phyloP scores from a whole-genome alignment of 164 flowering plant genomes.

The Hamamelis virginiana region DNA sequence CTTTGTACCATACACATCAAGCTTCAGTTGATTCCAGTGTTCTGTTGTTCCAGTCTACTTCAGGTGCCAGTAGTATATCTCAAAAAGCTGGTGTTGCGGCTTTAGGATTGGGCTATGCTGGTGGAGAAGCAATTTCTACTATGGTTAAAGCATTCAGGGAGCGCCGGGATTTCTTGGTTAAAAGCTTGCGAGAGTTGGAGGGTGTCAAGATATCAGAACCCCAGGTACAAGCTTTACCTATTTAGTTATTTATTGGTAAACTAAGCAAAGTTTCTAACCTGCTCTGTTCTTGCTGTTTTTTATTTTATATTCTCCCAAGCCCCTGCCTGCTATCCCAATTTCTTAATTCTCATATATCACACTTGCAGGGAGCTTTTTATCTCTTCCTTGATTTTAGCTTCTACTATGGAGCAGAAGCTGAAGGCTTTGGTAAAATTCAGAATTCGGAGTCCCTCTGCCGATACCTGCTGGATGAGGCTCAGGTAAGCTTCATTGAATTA shows the following conservation, averaged over 20 bases:
- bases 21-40: conserved; percentile 3
- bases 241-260: no score
- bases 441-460: conserved; percentile 84
- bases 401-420: conserved; percentile 75
- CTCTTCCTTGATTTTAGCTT: conserved; percentile 82
- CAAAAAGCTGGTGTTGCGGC: conserved; percentile 98
- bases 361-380: conserved; percentile 93
- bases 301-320: background rate
- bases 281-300: background rate
- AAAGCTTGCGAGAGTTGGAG: conserved; percentile 62
- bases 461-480: conserved; percentile 77
- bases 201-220: conserved; percentile 90
- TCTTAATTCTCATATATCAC: background rate
- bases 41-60: conserved; percentile 59
- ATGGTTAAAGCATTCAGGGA: conserved; percentile 93
- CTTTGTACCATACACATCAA: background rate
- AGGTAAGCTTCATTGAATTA: conserved; percentile 40
- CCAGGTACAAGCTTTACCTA: conserved; percentile 45
- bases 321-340: background rate
- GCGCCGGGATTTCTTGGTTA: conserved; percentile 76
- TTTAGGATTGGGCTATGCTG: conserved; percentile 84
- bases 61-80: conserved; percentile 94
- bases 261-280: background rate
- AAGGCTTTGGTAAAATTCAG: conserved; percentile 76
- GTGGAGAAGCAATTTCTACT: conserved; percentile 75